phyloP scores from a whole-genome alignment of 108 stramenopile species.

The Cyclotella kingstonii region DNA sequence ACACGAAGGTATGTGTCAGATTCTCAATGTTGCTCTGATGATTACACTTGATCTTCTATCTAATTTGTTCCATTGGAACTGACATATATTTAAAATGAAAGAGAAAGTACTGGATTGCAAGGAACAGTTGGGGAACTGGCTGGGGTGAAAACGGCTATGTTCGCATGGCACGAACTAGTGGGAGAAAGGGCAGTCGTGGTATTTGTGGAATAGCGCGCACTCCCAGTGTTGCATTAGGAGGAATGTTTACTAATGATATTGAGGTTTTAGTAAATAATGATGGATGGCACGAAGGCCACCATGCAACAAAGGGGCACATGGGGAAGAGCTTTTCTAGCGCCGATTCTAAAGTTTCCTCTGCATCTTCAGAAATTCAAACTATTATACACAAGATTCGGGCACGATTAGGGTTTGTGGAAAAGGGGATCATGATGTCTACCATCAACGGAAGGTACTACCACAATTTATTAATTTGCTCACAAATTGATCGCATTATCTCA shows the following conservation, averaged over 20 bases:
- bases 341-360: constrained; percentile 3
- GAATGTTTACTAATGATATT: constrained; percentile 32
- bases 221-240: constrained; percentile 74
- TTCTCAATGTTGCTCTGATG: constrained; percentile 17
- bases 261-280: constrained; percentile 8
- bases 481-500: too few relatives aligned
- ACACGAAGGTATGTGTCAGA: constrained; percentile 49
- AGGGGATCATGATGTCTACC: constrained; percentile 30
- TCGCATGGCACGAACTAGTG: constrained; percentile 53
- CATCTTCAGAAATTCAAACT: constrained; percentile 22
- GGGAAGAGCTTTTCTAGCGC: background rate
- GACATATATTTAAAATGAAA: background rate
- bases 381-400: constrained; percentile 28
- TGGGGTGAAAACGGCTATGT: constrained; percentile 83
- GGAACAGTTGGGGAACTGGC: constrained; percentile 62
- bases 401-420: constrained; percentile 24
- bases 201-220: constrained; percentile 74
- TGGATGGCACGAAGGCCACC: background rate
- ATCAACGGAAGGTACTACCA: constrained; percentile 26
- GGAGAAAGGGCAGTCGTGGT: constrained; percentile 50
- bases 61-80: background rate
- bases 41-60: background rate
- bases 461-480: too few relatives aligned
- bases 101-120: constrained; percentile 69
- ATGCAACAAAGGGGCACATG: too few relatives aligned